Percentiles rank a stretch among this genome's conserved stretches.
These are phyloP conservation scores for Protomyces gravidus DNA, from an alignment of 1,139 yeast genomes.

Conservation along the genomic window DNA sequence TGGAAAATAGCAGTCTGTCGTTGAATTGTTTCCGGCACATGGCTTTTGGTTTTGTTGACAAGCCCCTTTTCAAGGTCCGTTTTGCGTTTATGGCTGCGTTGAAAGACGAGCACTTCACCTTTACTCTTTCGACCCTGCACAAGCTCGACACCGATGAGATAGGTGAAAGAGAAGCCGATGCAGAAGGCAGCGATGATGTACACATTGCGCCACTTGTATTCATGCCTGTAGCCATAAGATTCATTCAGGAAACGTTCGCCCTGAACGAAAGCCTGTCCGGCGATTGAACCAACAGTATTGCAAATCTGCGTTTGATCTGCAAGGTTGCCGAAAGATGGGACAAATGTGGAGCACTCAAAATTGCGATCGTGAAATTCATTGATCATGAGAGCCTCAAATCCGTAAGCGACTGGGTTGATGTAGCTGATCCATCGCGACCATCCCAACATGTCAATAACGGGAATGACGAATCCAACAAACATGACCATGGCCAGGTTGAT, in stretches of 20 bases:
- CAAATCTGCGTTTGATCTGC: slow-evolving; percentile 45
- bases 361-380: slow-evolving; percentile 48
- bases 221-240: slow-evolving; percentile 42
- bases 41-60: slow-evolving; percentile 6
- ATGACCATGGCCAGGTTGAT: slow-evolving; percentile 57
- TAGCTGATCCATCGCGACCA: slow-evolving; percentile 54
- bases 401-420: slow-evolving; percentile 49
- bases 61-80: slow-evolving; percentile 13
- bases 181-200: slow-evolving; percentile 42
- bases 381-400: slow-evolving; percentile 47
- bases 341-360: slow-evolving; percentile 45
- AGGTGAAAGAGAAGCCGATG: slow-evolving; percentile 43
- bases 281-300: slow-evolving; percentile 43
- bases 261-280: slow-evolving; percentile 44
- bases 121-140: slow-evolving; percentile 51
- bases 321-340: slow-evolving; percentile 46
- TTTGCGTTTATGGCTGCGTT: slow-evolving; percentile 8
- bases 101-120: slow-evolving; percentile 50
- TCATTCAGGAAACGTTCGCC: slow-evolving; percentile 46
- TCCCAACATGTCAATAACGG: slow-evolving; percentile 48
- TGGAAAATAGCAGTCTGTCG: slow-evolving; percentile 42
- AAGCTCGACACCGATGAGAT: slow-evolving; percentile 53
- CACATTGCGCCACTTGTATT: slow-evolving; percentile 44
- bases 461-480: slow-evolving; percentile 68
- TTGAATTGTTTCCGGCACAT: slow-evolving; percentile 25